Conservation (phyloP, 345 rosid genomes). For the Lepidium didymum region DNA sequence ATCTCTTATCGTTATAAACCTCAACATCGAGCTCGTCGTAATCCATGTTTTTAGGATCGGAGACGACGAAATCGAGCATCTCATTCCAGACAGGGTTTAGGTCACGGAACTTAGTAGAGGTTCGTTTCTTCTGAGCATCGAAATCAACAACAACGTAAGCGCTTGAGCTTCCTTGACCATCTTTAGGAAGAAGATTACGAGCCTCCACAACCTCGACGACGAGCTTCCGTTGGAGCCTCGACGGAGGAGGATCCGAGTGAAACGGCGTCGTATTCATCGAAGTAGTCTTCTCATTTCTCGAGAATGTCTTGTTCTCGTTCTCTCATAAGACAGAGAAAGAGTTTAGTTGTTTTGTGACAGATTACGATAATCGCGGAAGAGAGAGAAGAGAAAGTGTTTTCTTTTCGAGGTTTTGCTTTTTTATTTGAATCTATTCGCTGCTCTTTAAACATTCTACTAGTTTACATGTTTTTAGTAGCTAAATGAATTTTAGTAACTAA, state of each 20-base stretch:
- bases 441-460: conserved; percentile 2
- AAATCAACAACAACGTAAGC: conserved; percentile 78
- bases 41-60: conserved; percentile 71
- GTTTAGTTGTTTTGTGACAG: conserved; percentile 16
- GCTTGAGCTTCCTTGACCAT: conserved; percentile 95
- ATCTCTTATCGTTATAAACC: conserved; percentile 73
- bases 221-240: conserved; percentile 43
- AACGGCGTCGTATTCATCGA: conserved; percentile 38
- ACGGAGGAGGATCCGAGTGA: conserved; percentile 31
- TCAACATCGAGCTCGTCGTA: conserved; percentile 75
- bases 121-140: conserved; percentile 69
- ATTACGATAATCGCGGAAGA: conserved; percentile 27
- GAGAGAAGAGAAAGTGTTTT: neutral
- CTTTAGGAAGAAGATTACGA: conserved; percentile 80
- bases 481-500: no score
- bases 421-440: conserved; percentile 26
- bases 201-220: conserved; percentile 72
- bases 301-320: neutral
- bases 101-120: conserved; percentile 65
- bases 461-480: neutral
- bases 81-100: conserved; percentile 92
- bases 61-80: conserved; percentile 64
- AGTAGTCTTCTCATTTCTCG: neutral
- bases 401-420: conserved; percentile 8
- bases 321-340: neutral